A percentile compares a stretch with the other conserved stretches of the same genome.
Conservation (phyloP, 164 flowering plant genomes). For the Vitis cinerea region DNA sequence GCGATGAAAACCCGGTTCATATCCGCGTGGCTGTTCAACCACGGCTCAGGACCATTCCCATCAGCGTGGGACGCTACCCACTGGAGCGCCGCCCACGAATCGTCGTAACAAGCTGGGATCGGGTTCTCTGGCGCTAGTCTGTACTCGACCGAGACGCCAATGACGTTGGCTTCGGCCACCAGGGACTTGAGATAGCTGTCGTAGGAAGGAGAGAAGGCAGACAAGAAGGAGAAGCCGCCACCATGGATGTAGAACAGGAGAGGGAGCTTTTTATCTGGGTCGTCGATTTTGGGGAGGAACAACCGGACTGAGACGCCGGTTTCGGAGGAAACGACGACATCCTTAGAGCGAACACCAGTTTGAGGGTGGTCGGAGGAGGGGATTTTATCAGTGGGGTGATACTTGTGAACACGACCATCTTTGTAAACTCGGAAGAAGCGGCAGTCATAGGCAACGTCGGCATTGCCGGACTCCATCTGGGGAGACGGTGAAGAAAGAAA, state of each 20-base stretch:
- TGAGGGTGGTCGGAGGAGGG: slow-evolving; percentile 23
- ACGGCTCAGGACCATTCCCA: slow-evolving; percentile 22
- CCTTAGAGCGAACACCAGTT: slow-evolving; percentile 30
- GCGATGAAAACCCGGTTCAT: slow-evolving; percentile 17
- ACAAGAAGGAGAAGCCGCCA: slow-evolving; percentile 36
- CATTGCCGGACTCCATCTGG: too few relatives aligned
- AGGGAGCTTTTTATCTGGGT: slow-evolving; percentile 27
- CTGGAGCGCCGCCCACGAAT: too few relatives aligned
- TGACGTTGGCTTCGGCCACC: slow-evolving; percentile 22
- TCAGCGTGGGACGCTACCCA: too few relatives aligned
- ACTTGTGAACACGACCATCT: slow-evolving; percentile 28
- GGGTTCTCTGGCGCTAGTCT: slow-evolving; percentile 38
- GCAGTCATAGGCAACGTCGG: too few relatives aligned
- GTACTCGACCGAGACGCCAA: slow-evolving; percentile 41
- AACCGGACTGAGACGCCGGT: slow-evolving; percentile 28
- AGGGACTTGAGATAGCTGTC: slow-evolving; percentile 19
- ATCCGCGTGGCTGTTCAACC: slow-evolving; percentile 27
- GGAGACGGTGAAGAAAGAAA: not conserved
- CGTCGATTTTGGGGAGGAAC: slow-evolving; percentile 23
- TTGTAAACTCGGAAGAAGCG: slow-evolving; percentile 15
- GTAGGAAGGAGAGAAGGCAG: slow-evolving; percentile 22
- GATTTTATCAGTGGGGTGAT: not conserved
- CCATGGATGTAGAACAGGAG: slow-evolving; percentile 46
- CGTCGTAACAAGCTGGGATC: slow-evolving; percentile 32
- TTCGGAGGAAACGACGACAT: slow-evolving; percentile 26